Evolutionary conservation across 805 yeast species (phyloP).

Genomic region (Sugiyamaella americana): DNA sequence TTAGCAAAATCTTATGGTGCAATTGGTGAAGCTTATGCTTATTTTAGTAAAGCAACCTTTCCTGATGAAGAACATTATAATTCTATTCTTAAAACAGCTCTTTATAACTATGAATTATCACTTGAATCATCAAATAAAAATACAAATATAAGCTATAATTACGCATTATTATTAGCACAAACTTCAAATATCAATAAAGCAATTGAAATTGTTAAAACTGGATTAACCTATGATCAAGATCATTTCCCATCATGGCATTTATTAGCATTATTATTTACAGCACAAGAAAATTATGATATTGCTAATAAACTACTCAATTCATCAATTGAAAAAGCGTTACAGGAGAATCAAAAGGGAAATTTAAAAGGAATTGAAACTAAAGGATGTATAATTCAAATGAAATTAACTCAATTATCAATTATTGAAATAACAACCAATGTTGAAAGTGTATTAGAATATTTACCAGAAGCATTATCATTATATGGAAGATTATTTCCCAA

Average conservation of each 20-base stretch:
- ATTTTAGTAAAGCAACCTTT: conserved; percentile 11
- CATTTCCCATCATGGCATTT: conserved; percentile 63
- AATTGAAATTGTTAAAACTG: conserved; percentile 21
- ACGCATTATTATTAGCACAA: conserved; percentile 29
- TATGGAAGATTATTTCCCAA: conserved; percentile 44
- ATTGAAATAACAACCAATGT: conserved; percentile 44
- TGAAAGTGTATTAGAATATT: conserved; percentile 50
- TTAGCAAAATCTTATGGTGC: conserved; percentile 15
- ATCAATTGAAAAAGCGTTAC: conserved; percentile 34
- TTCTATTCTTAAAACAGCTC: conserved; percentile 16
- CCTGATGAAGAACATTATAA: conserved; percentile 13
- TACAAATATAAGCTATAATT: conserved; percentile 19
- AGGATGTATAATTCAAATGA: conserved; percentile 54
- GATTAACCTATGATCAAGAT: conserved; percentile 38
- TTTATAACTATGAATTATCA: conserved; percentile 16
- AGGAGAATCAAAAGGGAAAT: background rate
- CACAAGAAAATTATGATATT: conserved; percentile 50
- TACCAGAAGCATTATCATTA: conserved; percentile 61
- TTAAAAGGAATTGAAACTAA: conserved; percentile 29
- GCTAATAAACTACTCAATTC: conserved; percentile 53
- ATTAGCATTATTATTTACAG: conserved; percentile 55
- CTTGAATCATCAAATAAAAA: conserved; percentile 13
- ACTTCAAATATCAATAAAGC: conserved; percentile 22
- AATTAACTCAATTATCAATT: conserved; percentile 68
- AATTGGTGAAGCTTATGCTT: conserved; percentile 15